phyloP scores from a whole-genome alignment of 1,284 basidiomycete genomes.

The Porodaedalea pini region DNA sequence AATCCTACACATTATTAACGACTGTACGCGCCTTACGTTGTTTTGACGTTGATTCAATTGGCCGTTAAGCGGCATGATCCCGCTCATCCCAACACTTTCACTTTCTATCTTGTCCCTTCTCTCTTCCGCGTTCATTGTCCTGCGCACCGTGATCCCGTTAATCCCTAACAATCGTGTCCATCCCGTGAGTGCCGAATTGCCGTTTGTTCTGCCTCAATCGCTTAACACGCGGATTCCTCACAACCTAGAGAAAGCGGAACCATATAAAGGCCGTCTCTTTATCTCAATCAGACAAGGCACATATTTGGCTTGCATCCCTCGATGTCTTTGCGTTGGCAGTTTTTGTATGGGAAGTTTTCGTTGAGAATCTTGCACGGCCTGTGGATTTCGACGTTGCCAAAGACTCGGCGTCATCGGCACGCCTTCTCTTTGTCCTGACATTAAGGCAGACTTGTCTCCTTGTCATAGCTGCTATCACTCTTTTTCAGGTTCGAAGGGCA shows the following conservation, averaged over 20 bases:
- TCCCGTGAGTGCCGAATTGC: slow-evolving; percentile 64
- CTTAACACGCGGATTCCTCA: not conserved
- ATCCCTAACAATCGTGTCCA: slow-evolving; percentile 47
- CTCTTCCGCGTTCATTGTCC: slow-evolving; percentile 66
- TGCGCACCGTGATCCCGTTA: slow-evolving; percentile 67
- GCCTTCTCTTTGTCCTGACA: slow-evolving; percentile 62
- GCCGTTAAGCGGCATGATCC: slow-evolving; percentile 44
- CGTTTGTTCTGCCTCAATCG: slow-evolving; percentile 38
- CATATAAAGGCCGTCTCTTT: slow-evolving; percentile 62
- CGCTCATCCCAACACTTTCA: slow-evolving; percentile 58
- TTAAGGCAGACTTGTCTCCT: slow-evolving; percentile 63
- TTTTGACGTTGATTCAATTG: not conserved
- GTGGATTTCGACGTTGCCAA: slow-evolving; percentile 40
- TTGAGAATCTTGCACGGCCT: slow-evolving; percentile 46
- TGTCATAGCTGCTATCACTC: slow-evolving; percentile 53
- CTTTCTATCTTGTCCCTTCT: slow-evolving; percentile 67
- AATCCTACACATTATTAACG: not conserved
- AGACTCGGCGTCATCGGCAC: slow-evolving; percentile 48
- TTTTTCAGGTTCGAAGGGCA: slow-evolving; percentile 65
- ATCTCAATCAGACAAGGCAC: slow-evolving; percentile 62
- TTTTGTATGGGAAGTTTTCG: slow-evolving; percentile 62
- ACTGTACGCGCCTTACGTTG: slow-evolving; percentile 12
- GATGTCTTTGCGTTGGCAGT: slow-evolving; percentile 56
- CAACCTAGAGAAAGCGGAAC: slow-evolving; percentile 59
- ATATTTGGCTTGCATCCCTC: slow-evolving; percentile 64